Conservation (phyloP, 768 basidiomycete species). For the Tylopilus felleus region DNA sequence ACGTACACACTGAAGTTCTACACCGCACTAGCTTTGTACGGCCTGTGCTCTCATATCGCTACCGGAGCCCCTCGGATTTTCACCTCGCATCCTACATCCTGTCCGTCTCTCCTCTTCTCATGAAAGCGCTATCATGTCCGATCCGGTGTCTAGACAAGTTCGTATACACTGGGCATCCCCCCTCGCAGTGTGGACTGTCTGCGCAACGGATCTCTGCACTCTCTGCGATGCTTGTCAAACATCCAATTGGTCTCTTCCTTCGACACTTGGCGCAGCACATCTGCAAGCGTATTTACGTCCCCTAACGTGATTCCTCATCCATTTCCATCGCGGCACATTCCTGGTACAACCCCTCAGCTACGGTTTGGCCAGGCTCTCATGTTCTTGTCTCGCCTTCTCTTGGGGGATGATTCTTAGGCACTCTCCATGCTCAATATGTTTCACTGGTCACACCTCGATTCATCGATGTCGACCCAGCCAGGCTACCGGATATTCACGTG, state of each 20-base stretch:
- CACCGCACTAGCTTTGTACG: conserved; percentile 67
- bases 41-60: conserved; percentile 68
- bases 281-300: conserved; percentile 37
- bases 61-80: conserved; percentile 59
- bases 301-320: conserved; percentile 49
- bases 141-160: conserved; percentile 25
- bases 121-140: neutral
- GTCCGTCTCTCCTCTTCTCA: conserved; percentile 31
- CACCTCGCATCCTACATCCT: conserved; percentile 47
- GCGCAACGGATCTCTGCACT: conserved; percentile 71
- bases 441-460: conserved; percentile 18
- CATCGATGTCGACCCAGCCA: conserved; percentile 21
- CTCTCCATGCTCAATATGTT: conserved; percentile 35
- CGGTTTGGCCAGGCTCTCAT: conserved; percentile 69
- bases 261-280: neutral
- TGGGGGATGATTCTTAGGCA: conserved; percentile 72
- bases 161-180: conserved; percentile 54
- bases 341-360: conserved; percentile 50
- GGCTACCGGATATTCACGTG: conserved; percentile 27
- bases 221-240: conserved; percentile 46
- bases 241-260: conserved; percentile 44
- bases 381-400: conserved; percentile 52
- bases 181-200: conserved; percentile 70
- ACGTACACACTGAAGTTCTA: conserved; percentile 62
- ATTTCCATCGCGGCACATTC: conserved; percentile 55